Conservation (phyloP, 805 yeast species). For the Kodamaea sagamina region DNA sequence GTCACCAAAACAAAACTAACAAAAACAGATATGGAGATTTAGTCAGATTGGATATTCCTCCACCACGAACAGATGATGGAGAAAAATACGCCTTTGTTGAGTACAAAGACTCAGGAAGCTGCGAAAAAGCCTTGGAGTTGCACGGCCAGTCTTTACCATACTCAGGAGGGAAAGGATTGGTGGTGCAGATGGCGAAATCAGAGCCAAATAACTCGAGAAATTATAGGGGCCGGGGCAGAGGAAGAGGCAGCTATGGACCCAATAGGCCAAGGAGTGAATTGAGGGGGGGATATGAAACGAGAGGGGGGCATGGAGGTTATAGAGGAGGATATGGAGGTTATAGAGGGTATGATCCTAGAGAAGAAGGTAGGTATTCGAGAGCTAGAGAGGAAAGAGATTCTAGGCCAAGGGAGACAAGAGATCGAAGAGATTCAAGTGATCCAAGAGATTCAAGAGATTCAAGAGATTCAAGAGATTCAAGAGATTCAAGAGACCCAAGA, state of each 20-base stretch:
- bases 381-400: not conserved
- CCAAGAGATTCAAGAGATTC: slow-evolving; percentile 5
- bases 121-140: slow-evolving; percentile 53
- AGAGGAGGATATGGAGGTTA: not conserved
- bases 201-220: slow-evolving; percentile 48
- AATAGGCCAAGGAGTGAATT: no score
- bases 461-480: slow-evolving; percentile 1
- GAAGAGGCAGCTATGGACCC: no score
- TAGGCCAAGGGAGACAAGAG: not conserved
- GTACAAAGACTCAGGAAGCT: slow-evolving; percentile 51
- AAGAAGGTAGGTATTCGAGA: not conserved
- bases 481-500: slow-evolving; percentile 1
- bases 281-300: slow-evolving; percentile 10
- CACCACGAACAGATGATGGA: slow-evolving; percentile 60
- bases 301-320: slow-evolving; percentile 11
- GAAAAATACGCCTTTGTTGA: slow-evolving; percentile 67
- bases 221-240: slow-evolving; percentile 28
- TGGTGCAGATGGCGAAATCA: slow-evolving; percentile 57
- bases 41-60: slow-evolving; percentile 61
- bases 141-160: slow-evolving; percentile 48
- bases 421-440: not conserved
- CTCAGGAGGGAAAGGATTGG: slow-evolving; percentile 44
- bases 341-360: slow-evolving; percentile 1
- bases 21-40: slow-evolving; percentile 53
- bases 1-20: slow-evolving; percentile 10